Base-by-base conservation (phyloP, 768 basidiomycete genomes). In the Gymnopilus junonius region DNA sequence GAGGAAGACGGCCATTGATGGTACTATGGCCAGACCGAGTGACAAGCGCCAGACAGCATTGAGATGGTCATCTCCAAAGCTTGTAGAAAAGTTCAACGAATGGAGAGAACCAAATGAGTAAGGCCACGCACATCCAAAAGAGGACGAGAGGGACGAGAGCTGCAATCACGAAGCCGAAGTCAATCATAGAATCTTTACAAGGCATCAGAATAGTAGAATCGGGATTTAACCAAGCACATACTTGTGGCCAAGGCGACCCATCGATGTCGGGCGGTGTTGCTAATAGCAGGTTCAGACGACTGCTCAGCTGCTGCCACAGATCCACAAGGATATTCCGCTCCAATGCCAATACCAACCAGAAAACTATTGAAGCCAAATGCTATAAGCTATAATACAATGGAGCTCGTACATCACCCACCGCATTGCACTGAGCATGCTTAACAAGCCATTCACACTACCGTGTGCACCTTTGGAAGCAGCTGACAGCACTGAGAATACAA, bases 161-260 rank as follows among this genome's bases (percentile, higher is more conserved):
- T 5, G 90, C 78, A 46, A 95, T 70, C 37, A 93, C 92, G 71
- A 94, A 94, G 34, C 92, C 92, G 59, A 88, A 76, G 71, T 93
- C 95, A 67, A 95, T 93, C 94, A 95, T 95, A 3, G 82, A 74
- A 69, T 94, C 92, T 93, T 50, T 27, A 51, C 29, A 17, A 51
- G 29, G 3, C 14, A 46, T 14, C 34, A 29, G 14, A 43, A 40
- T 40, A 40, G 35, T 37, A n/a, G 32, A 25, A 34, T 43, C 31
- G 42, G 63, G 17, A 45, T 42, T 6, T 20, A 58, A 35, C 55
- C 50, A 59, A 15, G 8, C 34, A 63, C 85, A 69, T 75, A 94
- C 95, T 97, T 5, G 95, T 97, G 15, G 95, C 93, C 27, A 94
- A 83, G 4, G 91, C 88, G 70, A 97, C 90, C 87, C 94, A 93